A percentile compares a stretch with the other conserved stretches of the same genome.
Evolutionary conservation across 345 rosid species (phyloP).

Genomic region (Adansonia digitata): DNA sequence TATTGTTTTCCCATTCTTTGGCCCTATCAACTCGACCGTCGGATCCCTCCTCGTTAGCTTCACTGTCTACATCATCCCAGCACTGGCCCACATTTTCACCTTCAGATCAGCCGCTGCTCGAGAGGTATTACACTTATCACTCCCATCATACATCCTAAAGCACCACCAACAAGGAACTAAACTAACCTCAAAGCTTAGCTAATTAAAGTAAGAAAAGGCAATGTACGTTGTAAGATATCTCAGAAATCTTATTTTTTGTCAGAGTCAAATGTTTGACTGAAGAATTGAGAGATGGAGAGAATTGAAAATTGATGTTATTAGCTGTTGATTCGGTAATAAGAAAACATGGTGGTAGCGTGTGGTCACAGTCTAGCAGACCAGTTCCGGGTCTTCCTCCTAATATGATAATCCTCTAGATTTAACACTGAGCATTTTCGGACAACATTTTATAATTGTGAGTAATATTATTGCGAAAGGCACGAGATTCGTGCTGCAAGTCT

Average conservation of each 20-base stretch:
- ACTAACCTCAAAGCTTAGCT: background rate
- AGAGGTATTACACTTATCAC: slow-evolving; percentile 41
- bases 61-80: slow-evolving; percentile 98
- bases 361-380: slow-evolving; percentile 41
- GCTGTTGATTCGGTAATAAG: background rate
- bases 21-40: slow-evolving; percentile 94
- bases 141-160: too few species aligned
- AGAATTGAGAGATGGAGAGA: background rate
- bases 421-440: background rate
- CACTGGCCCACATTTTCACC: slow-evolving; percentile 86
- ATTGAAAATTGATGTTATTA: background rate
- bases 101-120: slow-evolving; percentile 78
- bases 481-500: slow-evolving; percentile 21
- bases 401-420: slow-evolving; percentile 7
- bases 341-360: slow-evolving; percentile 22
- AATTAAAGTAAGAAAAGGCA: background rate
- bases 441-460: slow-evolving; percentile 2
- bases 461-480: slow-evolving; percentile 3
- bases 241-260: background rate
- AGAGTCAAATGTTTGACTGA: slow-evolving; percentile 18
- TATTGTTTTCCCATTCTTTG: slow-evolving; percentile 91
- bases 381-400: slow-evolving; percentile 24
- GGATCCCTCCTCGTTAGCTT: slow-evolving; percentile 98
- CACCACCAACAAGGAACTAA: background rate
- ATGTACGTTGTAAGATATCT: background rate